These are phyloP conservation scores for Crithidia thermophila DNA, from an alignment of 208 protist genomes.

Conservation along the genomic window DNA sequence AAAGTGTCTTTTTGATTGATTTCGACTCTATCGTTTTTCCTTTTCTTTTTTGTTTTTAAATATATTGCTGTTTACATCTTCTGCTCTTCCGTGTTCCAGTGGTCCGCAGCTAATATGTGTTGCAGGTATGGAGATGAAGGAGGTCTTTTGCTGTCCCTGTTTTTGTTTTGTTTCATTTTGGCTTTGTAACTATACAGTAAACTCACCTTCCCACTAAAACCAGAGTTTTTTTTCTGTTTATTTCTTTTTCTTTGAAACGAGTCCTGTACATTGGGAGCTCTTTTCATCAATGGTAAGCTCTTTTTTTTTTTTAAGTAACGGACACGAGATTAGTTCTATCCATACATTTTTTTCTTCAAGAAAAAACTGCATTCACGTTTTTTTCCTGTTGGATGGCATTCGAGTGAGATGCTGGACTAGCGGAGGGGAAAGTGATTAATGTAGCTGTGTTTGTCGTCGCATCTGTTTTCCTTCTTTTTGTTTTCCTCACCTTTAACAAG, in stretches of 20 bases:
- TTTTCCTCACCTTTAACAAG: neutral
- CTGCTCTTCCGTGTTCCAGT: no score
- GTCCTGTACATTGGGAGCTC: neutral
- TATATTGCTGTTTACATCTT: neutral
- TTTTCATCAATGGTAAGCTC: neutral
- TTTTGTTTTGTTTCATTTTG: slow-evolving; percentile 11
- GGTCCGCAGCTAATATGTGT: no score
- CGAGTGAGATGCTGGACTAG: no score
- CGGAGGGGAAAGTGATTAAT: no score
- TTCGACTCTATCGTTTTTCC: neutral
- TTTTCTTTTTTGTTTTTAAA: neutral
- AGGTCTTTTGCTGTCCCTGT: no score
- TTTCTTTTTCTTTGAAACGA: neutral
- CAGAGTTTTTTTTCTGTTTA: neutral
- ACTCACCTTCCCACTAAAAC: neutral
- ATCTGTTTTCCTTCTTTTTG: slow-evolving; percentile 14
- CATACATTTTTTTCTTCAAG: slow-evolving; percentile 18
- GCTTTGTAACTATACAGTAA: neutral
- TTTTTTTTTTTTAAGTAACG: slow-evolving; percentile 4
- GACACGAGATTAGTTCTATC: neutral
- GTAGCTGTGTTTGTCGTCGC: no score
- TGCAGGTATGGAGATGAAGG: no score
- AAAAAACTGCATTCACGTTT: slow-evolving; percentile 8
- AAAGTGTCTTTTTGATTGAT: neutral
- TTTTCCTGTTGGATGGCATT: neutral